Evolutionary conservation across 345 rosid genomes (phyloP), one percentile per base, ranked within the genome.

Genomic region (Syzygium grande): DNA sequence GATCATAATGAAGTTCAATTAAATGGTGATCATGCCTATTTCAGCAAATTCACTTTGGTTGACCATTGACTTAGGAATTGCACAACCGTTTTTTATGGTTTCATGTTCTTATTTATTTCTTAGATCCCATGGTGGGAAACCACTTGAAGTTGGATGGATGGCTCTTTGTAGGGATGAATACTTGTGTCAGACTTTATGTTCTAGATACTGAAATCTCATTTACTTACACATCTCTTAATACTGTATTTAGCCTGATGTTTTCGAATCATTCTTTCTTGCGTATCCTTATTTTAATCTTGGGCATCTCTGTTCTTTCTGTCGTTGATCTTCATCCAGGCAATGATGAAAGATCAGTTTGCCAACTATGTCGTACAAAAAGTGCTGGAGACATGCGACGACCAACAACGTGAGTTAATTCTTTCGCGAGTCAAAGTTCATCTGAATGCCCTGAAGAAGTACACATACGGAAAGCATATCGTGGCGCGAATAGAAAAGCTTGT

Each of bases 281-380:
- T 19, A 38, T 77, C 83, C 52, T 25, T 56, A 25, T 84, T 34
- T 22, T 29, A 34, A 61, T 55, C 21, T 23, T 85, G 12, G 21
- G 29, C 34, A n/a, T 73, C 22, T 43, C 23, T 55, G 85, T 52
- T 88, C 19, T 46, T 2, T 8, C 80, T 55, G 51, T 29, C 13
- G 3, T 19, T 49, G 19, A 38, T 73, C 83, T 73, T 73, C 85
- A 46, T 86, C 4, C 89, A 96, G 98, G 97, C 95, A 23, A 95
- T 96, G 98, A 95, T 96, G 98, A 96, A 96, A 90, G 98, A 96
- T 89, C 98, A 95, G 89, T 96, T 95, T 92, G 98, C 96, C 8
- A 96, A 96, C 87, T 96, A 96, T 51, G 98, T 96, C n/a, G 96
- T 96, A 80, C 98, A 96, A 87, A 96, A 96, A 91, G 97, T 96